Percentiles rank a stretch among this genome's conserved stretches.
These are phyloP conservation scores for Phytophthora boehmeriae DNA, from an alignment of 352 stramenopile genomes.

Conservation along the genomic window DNA sequence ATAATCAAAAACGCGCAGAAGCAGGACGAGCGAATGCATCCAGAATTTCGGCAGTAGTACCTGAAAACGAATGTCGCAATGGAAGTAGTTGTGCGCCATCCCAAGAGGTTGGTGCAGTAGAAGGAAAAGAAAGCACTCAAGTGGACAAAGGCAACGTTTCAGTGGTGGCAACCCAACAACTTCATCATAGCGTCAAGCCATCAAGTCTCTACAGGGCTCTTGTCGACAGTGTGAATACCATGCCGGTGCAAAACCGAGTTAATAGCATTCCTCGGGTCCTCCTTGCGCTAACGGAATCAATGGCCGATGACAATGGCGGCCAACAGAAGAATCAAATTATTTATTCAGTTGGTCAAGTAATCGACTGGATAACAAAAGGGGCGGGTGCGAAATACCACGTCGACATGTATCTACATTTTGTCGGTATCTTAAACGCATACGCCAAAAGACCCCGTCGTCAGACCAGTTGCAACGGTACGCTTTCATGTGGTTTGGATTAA, in stretches of 20 bases:
- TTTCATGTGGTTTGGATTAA: not conserved
- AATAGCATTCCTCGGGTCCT: not conserved
- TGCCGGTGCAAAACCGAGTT: not conserved
- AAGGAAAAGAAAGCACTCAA: too few species aligned
- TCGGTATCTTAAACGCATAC: not conserved
- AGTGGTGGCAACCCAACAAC: too few species aligned
- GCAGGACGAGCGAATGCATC: too few species aligned
- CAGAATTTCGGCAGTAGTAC: too few species aligned
- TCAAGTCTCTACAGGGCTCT: not conserved
- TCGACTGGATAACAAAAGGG: not conserved
- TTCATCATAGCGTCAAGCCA: too few species aligned
- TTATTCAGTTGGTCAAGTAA: not conserved
- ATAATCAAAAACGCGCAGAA: too few species aligned
- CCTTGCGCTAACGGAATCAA: not conserved
- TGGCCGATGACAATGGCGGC: not conserved
- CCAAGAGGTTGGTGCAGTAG: too few species aligned
- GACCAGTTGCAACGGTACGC: not conserved
- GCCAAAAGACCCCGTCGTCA: not conserved
- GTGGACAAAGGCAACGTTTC: too few species aligned
- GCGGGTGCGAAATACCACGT: not conserved
- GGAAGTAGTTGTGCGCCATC: too few species aligned
- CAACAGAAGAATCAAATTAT: not conserved
- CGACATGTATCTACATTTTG: not conserved
- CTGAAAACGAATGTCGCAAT: too few species aligned
- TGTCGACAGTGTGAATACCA: not conserved